A percentile compares a stretch with the other conserved stretches of the same genome.
phyloP scores from a whole-genome alignment of 352 stramenopile genomes.

The Phytophthora brassicae region DNA sequence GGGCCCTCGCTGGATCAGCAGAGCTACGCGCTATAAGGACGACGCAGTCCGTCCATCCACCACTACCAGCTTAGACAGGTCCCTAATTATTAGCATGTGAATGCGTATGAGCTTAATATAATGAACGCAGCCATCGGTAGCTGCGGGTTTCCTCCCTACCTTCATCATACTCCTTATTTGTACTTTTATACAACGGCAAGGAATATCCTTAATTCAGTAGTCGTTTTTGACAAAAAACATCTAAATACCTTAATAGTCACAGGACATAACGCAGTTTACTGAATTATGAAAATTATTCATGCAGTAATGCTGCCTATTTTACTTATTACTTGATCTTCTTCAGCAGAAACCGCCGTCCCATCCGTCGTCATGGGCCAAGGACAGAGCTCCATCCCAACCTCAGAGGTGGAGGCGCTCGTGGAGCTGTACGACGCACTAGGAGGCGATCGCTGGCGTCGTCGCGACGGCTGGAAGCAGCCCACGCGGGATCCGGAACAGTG shows the following conservation, averaged over 20 bases:
- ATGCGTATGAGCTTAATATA: slow-evolving; percentile 21
- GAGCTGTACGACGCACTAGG: slow-evolving; percentile 73
- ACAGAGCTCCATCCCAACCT: slow-evolving; percentile 73
- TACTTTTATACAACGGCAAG: no score
- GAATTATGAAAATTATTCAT: no score
- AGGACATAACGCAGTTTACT: not conserved
- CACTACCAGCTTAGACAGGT: slow-evolving; percentile 28
- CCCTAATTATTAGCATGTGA: slow-evolving; percentile 34
- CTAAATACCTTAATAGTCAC: no score
- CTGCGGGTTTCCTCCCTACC: slow-evolving; percentile 12
- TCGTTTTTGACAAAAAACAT: no score
- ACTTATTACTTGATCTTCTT: no score
- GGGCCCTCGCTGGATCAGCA: slow-evolving; percentile 55
- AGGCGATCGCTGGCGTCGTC: slow-evolving; percentile 70
- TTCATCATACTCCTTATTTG: not conserved
- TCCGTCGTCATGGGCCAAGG: slow-evolving; percentile 61
- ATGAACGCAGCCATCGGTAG: slow-evolving; percentile 39
- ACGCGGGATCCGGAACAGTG: slow-evolving; percentile 75
- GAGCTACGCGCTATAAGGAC: slow-evolving; percentile 56
- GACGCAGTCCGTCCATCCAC: not conserved
- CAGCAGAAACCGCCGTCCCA: slow-evolving; percentile 20
- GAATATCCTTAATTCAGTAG: no score
- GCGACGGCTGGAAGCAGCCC: slow-evolving; percentile 76
- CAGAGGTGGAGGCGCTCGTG: slow-evolving; percentile 66
- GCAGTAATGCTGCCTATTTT: no score